Conservation (phyloP, 1,284 basidiomycete species). For the Acaromyces ingoldii region DNA sequence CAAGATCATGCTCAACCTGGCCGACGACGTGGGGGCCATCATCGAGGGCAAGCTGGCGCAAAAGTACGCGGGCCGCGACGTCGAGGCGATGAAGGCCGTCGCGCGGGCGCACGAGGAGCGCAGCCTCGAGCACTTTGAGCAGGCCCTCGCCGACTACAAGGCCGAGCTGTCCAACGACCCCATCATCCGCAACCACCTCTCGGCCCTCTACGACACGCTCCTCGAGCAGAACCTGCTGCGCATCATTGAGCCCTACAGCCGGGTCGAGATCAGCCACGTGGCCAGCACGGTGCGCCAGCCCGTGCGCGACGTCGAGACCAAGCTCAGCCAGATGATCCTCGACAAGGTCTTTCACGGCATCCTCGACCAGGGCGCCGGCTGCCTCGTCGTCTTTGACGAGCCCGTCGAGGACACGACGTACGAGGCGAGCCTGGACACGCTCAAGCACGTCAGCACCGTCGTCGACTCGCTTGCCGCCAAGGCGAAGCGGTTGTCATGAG, state of each 20-base stretch:
- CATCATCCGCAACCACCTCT: slow-evolving; percentile 87
- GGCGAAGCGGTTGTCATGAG: slow-evolving; percentile 14
- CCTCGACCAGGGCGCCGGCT: slow-evolving; percentile 88
- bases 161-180: slow-evolving; percentile 86
- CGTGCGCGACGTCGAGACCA: slow-evolving; percentile 78
- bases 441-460: slow-evolving; percentile 84
- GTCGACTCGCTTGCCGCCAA: slow-evolving; percentile 80
- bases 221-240: slow-evolving; percentile 90
- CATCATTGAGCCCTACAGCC: slow-evolving; percentile 90
- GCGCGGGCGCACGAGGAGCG: slow-evolving; percentile 88
- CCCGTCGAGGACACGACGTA: slow-evolving; percentile 65
- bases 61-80: slow-evolving; percentile 72
- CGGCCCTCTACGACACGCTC: slow-evolving; percentile 86
- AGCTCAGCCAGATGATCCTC: slow-evolving; percentile 94
- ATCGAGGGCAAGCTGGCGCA: slow-evolving; percentile 79
- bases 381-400: slow-evolving; percentile 81
- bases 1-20: slow-evolving; percentile 93
- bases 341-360: slow-evolving; percentile 93
- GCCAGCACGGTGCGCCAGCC: slow-evolving; percentile 85
- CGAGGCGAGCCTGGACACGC: slow-evolving; percentile 76
- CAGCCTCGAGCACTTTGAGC: slow-evolving; percentile 83
- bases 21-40: slow-evolving; percentile 84
- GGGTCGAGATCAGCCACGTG: slow-evolving; percentile 84
- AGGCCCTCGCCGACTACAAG: slow-evolving; percentile 77
- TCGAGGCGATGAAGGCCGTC: slow-evolving; percentile 91